These are phyloP conservation scores for Biscogniauxia marginata DNA, from an alignment of 2,329 filamentous ascomycete genomes.

Conservation along the genomic window DNA sequence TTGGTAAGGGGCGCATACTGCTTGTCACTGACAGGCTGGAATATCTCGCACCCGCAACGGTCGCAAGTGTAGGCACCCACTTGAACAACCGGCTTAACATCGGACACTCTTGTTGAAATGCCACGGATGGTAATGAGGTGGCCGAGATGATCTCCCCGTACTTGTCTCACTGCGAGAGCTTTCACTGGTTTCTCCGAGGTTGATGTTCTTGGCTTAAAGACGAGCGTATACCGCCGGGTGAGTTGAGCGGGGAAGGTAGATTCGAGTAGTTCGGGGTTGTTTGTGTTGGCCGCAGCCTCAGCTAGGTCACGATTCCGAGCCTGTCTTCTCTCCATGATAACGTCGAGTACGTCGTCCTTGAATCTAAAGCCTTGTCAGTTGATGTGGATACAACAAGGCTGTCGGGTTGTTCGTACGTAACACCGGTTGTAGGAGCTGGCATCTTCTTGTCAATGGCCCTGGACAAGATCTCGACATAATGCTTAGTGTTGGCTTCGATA, in stretches of 20 bases:
- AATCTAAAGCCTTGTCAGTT: conserved; percentile 57
- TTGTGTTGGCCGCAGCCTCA: conserved; percentile 62
- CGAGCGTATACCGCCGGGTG: conserved; percentile 89
- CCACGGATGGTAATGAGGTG: conserved; percentile 91
- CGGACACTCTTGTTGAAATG: conserved; percentile 91
- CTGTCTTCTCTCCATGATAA: conserved; percentile 89
- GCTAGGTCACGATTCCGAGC: conserved; percentile 78
- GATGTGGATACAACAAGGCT: neutral
- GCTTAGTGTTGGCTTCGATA: conserved; percentile 87
- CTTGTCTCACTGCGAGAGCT: conserved; percentile 84
- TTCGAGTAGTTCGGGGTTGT: conserved; percentile 63
- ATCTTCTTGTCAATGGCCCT: conserved; percentile 84
- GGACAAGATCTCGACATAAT: conserved; percentile 91
- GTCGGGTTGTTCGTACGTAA: conserved; percentile 56
- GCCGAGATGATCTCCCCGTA: conserved; percentile 89
- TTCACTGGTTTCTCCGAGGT: conserved; percentile 62
- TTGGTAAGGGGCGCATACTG: conserved; percentile 84
- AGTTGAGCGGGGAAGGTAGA: conserved; percentile 89
- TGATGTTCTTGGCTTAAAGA: conserved; percentile 88
- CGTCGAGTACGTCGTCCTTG: conserved; percentile 96
- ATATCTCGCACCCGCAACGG: conserved; percentile 93
- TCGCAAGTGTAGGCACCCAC: conserved; percentile 99
- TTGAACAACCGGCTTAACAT: conserved; percentile 96
- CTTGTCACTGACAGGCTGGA: conserved; percentile 90
- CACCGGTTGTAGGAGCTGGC: conserved; percentile 73